phyloP scores from a whole-genome alignment of 306 rosid genomes.

The Sindora glabra region DNA sequence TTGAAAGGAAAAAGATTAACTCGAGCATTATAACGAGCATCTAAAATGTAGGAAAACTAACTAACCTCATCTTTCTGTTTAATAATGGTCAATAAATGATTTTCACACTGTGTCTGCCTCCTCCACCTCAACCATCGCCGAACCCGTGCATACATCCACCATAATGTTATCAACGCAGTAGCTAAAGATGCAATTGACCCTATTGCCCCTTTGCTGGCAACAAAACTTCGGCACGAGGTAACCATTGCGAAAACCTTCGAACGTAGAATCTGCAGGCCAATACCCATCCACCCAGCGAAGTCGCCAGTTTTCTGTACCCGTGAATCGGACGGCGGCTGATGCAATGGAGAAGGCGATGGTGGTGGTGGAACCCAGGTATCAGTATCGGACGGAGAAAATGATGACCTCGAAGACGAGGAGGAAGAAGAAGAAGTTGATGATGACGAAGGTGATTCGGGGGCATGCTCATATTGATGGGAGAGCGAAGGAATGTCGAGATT shows the following conservation, averaged over 20 bases:
- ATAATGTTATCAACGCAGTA: conserved; percentile 20
- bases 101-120: conserved; percentile 12
- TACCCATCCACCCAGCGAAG: conserved; percentile 24
- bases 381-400: conserved; percentile 40
- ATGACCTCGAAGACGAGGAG: conserved; percentile 1
- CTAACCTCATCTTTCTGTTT: conserved; percentile 61
- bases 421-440: conserved; percentile 3
- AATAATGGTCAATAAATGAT: conserved; percentile 23
- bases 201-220: conserved; percentile 12
- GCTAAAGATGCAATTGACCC: conserved; percentile 30
- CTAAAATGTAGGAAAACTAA: neutral
- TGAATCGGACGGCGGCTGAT: conserved; percentile 16
- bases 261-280: conserved; percentile 36
- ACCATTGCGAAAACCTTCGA: conserved; percentile 28
- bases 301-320: conserved; percentile 12
- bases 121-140: conserved; percentile 13
- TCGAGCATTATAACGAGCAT: neutral
- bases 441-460: neutral
- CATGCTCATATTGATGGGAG: neutral
- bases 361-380: conserved; percentile 23
- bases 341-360: no score
- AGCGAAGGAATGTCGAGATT: conserved; percentile 10
- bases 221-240: conserved; percentile 17
- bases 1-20: neutral
- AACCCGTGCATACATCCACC: conserved; percentile 33